Evolutionary conservation across 1,139 yeast genomes (phyloP).

Genomic region (Kluyveromyces marxianus): DNA sequence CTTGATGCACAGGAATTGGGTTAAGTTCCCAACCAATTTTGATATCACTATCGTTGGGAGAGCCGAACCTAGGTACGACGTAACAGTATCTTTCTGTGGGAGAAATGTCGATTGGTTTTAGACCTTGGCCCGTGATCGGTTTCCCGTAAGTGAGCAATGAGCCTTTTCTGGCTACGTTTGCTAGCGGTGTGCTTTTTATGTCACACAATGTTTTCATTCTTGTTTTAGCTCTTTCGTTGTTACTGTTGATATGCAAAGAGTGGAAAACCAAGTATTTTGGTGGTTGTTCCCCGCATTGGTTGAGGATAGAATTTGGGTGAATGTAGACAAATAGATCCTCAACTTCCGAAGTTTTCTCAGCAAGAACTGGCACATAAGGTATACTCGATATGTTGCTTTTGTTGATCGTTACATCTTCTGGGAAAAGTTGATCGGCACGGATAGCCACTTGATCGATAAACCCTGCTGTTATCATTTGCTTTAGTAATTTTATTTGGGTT

Average conservation of each 20-base stretch:
- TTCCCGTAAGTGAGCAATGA: conserved; percentile 77
- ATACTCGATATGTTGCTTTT: conserved; percentile 53
- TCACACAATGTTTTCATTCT: conserved; percentile 76
- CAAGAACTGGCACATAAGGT: conserved; percentile 69
- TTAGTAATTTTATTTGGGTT: conserved; percentile 66
- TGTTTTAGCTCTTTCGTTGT: conserved; percentile 39
- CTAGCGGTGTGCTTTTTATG: conserved; percentile 63
- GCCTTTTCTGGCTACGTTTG: conserved; percentile 68
- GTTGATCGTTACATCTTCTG: conserved; percentile 55
- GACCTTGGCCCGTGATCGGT: conserved; percentile 77
- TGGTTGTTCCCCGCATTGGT: conserved; percentile 46
- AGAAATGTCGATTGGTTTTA: conserved; percentile 64
- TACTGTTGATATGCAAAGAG: conserved; percentile 42
- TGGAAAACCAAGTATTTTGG: conserved; percentile 72
- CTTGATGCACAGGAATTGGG: conserved; percentile 69
- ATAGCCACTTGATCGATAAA: conserved; percentile 86
- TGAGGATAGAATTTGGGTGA: conserved; percentile 66
- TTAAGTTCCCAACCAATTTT: conserved; percentile 92
- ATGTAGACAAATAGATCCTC: conserved; percentile 57
- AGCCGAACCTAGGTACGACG: conserved; percentile 88
- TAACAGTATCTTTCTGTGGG: conserved; percentile 73
- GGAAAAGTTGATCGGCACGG: conserved; percentile 60
- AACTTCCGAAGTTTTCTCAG: conserved; percentile 37
- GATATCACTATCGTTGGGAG: conserved; percentile 65
- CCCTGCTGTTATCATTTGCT: conserved; percentile 90